A percentile compares a stretch with the other conserved stretches of the same genome.
Evolutionary conservation across 192 early-diverging fungal species (phyloP).

Genomic region (Coemansia interrupta): DNA sequence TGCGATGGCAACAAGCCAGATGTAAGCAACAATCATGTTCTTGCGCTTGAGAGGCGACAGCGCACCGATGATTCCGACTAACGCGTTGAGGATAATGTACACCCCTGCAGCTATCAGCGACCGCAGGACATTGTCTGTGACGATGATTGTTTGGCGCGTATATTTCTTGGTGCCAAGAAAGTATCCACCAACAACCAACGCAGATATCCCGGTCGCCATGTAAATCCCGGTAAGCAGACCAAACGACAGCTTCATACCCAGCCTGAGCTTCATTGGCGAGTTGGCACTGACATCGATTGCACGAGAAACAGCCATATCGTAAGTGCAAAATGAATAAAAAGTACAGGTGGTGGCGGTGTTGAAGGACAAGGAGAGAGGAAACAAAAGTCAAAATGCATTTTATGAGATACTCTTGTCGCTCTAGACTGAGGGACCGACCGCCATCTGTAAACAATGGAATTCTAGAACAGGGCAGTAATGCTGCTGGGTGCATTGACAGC

Average conservation of each 20-base stretch:
- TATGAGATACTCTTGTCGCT: too few species aligned
- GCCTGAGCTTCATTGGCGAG: constrained; percentile 23
- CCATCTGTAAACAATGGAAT: neutral
- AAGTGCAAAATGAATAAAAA: neutral
- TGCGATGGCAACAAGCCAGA: constrained; percentile 12
- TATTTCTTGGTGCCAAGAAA: constrained; percentile 16
- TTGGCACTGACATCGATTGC: constrained; percentile 8
- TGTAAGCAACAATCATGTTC: constrained; percentile 20
- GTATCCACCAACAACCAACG: constrained; percentile 23
- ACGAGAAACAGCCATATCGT: constrained; percentile 1
- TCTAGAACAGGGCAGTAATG: neutral
- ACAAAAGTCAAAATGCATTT: too few species aligned
- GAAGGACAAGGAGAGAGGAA: neutral
- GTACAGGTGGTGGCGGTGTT: neutral
- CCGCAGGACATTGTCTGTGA: constrained; percentile 27
- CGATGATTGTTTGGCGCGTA: constrained; percentile 25
- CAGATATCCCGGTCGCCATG: constrained; percentile 29
- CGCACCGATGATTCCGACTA: constrained; percentile 22
- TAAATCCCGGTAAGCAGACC: constrained; percentile 20
- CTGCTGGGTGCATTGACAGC: too few species aligned
- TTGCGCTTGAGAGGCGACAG: constrained; percentile 42
- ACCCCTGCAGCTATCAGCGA: constrained; percentile 28
- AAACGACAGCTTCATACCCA: constrained; percentile 21
- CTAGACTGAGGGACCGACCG: neutral
- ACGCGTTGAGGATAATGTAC: constrained; percentile 16